Conservation (phyloP, 2,329 filamentous ascomycete genomes). For the Dryadomyces quercus-mongolicae region DNA sequence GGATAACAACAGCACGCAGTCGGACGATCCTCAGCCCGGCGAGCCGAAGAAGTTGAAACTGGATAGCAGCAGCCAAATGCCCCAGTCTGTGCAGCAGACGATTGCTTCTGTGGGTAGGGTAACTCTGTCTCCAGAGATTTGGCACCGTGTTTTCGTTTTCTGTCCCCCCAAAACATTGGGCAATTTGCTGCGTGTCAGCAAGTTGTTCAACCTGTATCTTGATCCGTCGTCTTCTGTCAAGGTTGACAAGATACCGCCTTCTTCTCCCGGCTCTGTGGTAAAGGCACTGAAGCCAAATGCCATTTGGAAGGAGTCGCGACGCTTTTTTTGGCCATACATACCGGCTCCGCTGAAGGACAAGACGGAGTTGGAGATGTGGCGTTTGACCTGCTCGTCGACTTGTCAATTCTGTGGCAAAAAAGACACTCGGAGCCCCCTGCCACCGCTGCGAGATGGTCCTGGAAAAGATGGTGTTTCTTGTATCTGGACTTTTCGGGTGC, state of each 20-base stretch:
- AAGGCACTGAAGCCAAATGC: slow-evolving; percentile 40
- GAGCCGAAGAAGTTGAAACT: slow-evolving; percentile 19
- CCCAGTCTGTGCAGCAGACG: not conserved
- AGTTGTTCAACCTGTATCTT: slow-evolving; percentile 49
- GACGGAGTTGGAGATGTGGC: slow-evolving; percentile 68
- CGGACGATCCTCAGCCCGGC: not conserved
- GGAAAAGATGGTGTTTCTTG: slow-evolving; percentile 46
- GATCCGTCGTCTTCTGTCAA: slow-evolving; percentile 27
- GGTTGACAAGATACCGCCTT: slow-evolving; percentile 11
- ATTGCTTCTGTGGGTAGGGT: slow-evolving; percentile 13
- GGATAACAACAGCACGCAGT: not conserved
- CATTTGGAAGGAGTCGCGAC: slow-evolving; percentile 61
- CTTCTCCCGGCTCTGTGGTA: slow-evolving; percentile 12
- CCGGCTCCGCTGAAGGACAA: slow-evolving; percentile 53
- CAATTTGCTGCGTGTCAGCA: slow-evolving; percentile 55
- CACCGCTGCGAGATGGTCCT: slow-evolving; percentile 46
- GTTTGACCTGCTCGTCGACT: slow-evolving; percentile 44
- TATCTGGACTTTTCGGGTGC: slow-evolving; percentile 60
- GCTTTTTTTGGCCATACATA: slow-evolving; percentile 51
- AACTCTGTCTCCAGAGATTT: slow-evolving; percentile 47
- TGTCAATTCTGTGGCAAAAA: slow-evolving; percentile 58
- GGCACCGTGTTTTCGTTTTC: slow-evolving; percentile 59
- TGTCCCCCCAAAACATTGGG: slow-evolving; percentile 52
- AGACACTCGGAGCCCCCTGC: slow-evolving; percentile 13
- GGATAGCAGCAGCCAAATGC: not conserved